Evolutionary conservation across 305 asterid genomes (phyloP).

Genomic region (Solanum hybrid): DNA sequence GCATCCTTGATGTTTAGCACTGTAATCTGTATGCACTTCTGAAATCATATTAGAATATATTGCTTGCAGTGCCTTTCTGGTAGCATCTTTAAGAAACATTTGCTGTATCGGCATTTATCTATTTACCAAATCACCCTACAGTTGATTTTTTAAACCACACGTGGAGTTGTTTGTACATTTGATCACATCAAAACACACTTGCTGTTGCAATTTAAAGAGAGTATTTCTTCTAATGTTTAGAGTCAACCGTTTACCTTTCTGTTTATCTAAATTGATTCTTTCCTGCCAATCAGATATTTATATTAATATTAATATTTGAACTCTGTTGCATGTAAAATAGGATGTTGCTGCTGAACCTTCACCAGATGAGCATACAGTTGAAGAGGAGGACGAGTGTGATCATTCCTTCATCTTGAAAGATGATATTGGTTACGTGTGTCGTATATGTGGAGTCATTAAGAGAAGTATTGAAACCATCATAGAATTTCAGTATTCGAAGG

Average conservation of each 20-base stretch:
- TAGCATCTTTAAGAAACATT: not conserved
- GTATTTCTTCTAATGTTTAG: not conserved
- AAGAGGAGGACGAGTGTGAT: constrained; percentile 61
- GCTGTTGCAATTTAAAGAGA: not conserved
- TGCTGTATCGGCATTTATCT: not conserved
- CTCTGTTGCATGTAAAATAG: constrained; percentile 27
- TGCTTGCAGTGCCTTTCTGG: not conserved
- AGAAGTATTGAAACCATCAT: constrained; percentile 81
- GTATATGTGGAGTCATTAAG: constrained; percentile 84
- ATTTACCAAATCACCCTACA: not conserved
- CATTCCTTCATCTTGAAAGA: constrained; percentile 84
- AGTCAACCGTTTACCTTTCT: not conserved
- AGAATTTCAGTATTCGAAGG: constrained; percentile 87
- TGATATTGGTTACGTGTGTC: constrained; percentile 93
- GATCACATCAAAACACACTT: not conserved
- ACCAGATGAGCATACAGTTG: constrained; percentile 31
- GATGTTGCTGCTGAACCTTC: constrained; percentile 37
- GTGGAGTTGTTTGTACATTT: not conserved
- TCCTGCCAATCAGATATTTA: not conserved
- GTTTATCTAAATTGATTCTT: not conserved
- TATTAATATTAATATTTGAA: not conserved
- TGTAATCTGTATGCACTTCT: not conserved
- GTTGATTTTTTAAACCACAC: not conserved
- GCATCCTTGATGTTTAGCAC: not conserved
- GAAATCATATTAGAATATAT: not conserved